A percentile compares a stretch with the other conserved stretches of the same genome.
phyloP scores from a whole-genome alignment of 768 basidiomycete genomes.

The Boletus subcaerulescens region DNA sequence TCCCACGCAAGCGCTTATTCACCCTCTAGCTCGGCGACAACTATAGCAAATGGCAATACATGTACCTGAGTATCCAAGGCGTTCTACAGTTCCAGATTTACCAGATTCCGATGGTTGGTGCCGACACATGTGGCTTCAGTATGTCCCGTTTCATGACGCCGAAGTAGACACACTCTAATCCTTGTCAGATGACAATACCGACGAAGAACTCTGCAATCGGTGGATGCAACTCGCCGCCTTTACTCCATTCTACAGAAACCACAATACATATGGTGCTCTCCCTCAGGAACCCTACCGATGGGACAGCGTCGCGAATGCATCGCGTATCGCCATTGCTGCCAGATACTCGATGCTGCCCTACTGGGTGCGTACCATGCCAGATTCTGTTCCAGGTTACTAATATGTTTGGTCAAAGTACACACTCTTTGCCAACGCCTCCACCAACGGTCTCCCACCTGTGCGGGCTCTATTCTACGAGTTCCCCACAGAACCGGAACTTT shows the following conservation, averaged over 20 bases:
- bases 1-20: neutral
- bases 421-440: slow-evolving; percentile 67
- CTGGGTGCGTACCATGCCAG: slow-evolving; percentile 51
- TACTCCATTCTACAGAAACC: slow-evolving; percentile 80
- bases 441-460: slow-evolving; percentile 63
- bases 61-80: slow-evolving; percentile 69
- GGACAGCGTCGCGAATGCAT: slow-evolving; percentile 76
- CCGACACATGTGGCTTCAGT: slow-evolving; percentile 53
- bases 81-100: slow-evolving; percentile 81
- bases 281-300: slow-evolving; percentile 81
- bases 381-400: neutral
- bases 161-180: neutral
- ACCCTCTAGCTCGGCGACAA: slow-evolving; percentile 66
- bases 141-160: neutral
- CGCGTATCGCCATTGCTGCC: slow-evolving; percentile 65
- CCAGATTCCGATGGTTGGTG: slow-evolving; percentile 82
- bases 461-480: slow-evolving; percentile 79
- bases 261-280: slow-evolving; percentile 62
- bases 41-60: slow-evolving; percentile 69
- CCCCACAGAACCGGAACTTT: slow-evolving; percentile 63
- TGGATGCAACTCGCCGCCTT: slow-evolving; percentile 90
- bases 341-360: slow-evolving; percentile 75
- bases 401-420: slow-evolving; percentile 50
- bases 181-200: slow-evolving; percentile 52
- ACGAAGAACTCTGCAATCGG: slow-evolving; percentile 78